Base-by-base conservation (phyloP, 1,284 basidiomycete species). In the Tetrapyrgos nigripes region DNA sequence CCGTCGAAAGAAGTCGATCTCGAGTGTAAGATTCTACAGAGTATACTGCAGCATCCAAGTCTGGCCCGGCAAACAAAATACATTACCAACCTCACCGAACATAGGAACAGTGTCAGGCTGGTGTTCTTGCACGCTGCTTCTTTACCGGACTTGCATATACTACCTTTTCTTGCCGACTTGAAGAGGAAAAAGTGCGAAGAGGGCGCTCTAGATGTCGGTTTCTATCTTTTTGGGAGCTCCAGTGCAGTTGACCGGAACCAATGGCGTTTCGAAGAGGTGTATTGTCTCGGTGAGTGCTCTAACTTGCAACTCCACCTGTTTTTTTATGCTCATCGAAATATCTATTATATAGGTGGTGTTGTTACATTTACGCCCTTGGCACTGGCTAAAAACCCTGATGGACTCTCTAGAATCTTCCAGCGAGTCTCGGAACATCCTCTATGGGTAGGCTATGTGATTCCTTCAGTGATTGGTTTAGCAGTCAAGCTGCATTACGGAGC, bases 121-220 rank as follows among this genome's bases (percentile, higher is more conserved):
- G 66, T 90, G 5, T 92, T 92, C 61, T 76, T 90, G 23, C 87
- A 91, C 68, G 79, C 85, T 17, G 83, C 82, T 21, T 77, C 86
- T 8, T 64, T 91, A 55, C 17, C 19, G 31, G 77, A 71, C 1
- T 62, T 91, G 3, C 72, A 79, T 58, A 76, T 75, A 21, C 67
- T 90, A 23, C 79, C 79, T 2, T 72, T 69, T 5, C 69, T 90
- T 27, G 76, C 75, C 4, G 76, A 81, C 35, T 76, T 84, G 48
- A 70, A 83, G 10, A 68, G 63, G 26, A 79, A 79, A 24, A 68
- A 69, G 13, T 72, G 75, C 28, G 77, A 82, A 27, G 66, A 83
- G 9, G 82, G 82, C 29, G 89, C 90, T 64, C 83, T 84, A 27
- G 54, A 4, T 40, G 31, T 58, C 5, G 46, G 29, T 0, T 61